Base-by-base conservation (phyloP, 768 basidiomycete genomes). In the Sporobolomyces phaffii region DNA sequence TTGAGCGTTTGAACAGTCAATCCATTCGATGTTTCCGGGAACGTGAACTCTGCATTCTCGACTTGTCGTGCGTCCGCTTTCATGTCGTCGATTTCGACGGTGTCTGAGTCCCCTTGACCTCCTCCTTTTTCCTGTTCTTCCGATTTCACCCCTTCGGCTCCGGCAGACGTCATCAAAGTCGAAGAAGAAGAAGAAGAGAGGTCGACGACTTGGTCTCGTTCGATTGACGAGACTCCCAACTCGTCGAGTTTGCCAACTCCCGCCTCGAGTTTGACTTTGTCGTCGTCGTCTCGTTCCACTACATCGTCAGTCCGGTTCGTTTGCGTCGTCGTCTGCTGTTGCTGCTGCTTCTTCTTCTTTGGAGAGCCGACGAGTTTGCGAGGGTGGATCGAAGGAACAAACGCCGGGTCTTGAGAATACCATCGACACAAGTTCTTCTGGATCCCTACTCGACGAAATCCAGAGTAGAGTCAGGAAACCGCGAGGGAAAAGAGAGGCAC, bases 361-460 rank as follows among this genome's bases (percentile, higher is more conserved):
- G 64, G 45, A 5, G 64, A 48, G n/a, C 31, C 38, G 34, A 24
- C 51, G 44, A 72, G 65, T 36, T 72, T 72, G 53, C 63, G 59
- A 33, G 70, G 63, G 43, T 72, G 65, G 28, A 68, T 67, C n/a
- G 63, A 49, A 2, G 62, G 65, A 5, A 52, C 34, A 41, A 60
- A 20, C 29, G 43, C 9, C 1, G 65, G 62, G 56, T 68, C 72
- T n/a, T 70, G 50, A 0, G 63, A 60, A 48, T 54, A 70, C 70
- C 70, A 75, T 2, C 57, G 40, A 52, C 72, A 62, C 13, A 75
- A 63, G 43, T 69, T 69, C 63, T 75, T 75, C 49, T 75, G 74
- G 26, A 75, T 64, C 22, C 74, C 72, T 72, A 50, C 18, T 45
- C 18, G n/a, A n/a, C n/a, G n/a, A n/a, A n/a, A n/a, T n/a, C n/a